phyloP scores from a whole-genome alignment of 164 flowering plant genomes.

The Vitis riparia region DNA sequence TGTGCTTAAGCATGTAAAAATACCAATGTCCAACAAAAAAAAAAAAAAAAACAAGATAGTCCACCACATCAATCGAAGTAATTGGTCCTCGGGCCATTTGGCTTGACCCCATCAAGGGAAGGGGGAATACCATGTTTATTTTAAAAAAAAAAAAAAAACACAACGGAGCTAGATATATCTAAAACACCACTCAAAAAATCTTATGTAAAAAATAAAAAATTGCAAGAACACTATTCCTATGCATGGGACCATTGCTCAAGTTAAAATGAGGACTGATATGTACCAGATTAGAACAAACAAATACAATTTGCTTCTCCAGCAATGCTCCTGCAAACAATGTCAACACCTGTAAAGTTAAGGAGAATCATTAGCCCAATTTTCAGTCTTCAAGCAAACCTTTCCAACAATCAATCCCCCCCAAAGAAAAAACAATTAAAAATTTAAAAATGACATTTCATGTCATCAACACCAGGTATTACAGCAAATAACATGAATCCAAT shows the following conservation, averaged over 20 bases:
- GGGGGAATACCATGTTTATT: neutral
- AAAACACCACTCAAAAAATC: neutral
- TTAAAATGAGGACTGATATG: neutral
- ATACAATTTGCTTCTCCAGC: slow-evolving; percentile 88
- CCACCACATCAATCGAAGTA: neutral
- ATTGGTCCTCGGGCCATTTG: neutral
- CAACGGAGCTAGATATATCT: neutral
- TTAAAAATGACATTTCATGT: too few species aligned
- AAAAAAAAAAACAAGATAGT: neutral
- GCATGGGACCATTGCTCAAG: neutral
- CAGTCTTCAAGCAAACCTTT: neutral
- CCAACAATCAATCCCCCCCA: too few species aligned
- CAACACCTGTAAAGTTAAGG: slow-evolving; percentile 56
- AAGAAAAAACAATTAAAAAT: too few species aligned
- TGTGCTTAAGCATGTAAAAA: neutral
- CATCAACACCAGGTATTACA: neutral
- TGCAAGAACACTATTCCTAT: neutral
- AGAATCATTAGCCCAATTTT: slow-evolving; percentile 9
- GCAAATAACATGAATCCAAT: neutral
- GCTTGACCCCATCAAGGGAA: neutral
- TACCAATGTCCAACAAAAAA: neutral
- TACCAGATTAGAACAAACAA: slow-evolving; percentile 95
- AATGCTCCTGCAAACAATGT: slow-evolving; percentile 88
- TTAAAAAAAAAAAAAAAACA: too few species aligned
- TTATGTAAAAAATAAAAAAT: neutral